These are phyloP conservation scores for Pleurotus djamor DNA, from an alignment of 768 basidiomycete species.

Conservation along the genomic window DNA sequence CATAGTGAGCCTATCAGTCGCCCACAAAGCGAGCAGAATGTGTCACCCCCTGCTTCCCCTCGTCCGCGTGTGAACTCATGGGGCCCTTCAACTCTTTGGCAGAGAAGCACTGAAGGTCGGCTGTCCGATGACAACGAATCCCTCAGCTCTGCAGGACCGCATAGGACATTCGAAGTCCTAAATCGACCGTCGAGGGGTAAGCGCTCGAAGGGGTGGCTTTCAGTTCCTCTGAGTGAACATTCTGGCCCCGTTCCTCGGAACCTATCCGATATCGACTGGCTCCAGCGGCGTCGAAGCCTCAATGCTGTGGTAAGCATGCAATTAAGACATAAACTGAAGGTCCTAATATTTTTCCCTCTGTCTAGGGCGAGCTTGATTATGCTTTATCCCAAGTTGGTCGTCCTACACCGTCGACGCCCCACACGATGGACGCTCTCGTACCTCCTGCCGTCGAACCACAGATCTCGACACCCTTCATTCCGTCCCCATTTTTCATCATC, in stretches of 20 bases:
- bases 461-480: slow-evolving; percentile 24
- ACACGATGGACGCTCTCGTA: slow-evolving; percentile 40
- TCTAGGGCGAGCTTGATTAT: slow-evolving; percentile 75
- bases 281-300: slow-evolving; percentile 69
- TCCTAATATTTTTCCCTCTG: not conserved
- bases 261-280: slow-evolving; percentile 77
- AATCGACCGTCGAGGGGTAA: slow-evolving; percentile 41
- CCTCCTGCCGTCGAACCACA: slow-evolving; percentile 19
- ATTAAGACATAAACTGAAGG: too few species aligned
- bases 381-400: slow-evolving; percentile 56
- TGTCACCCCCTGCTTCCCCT: slow-evolving; percentile 40
- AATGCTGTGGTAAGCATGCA: slow-evolving; percentile 58
- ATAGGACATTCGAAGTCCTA: slow-evolving; percentile 48
- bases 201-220: slow-evolving; percentile 25
- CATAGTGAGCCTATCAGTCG: slow-evolving; percentile 25
- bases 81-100: slow-evolving; percentile 40
- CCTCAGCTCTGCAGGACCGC: slow-evolving; percentile 33
- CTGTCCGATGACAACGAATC: slow-evolving; percentile 45
- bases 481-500: slow-evolving; percentile 30
- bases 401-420: slow-evolving; percentile 46
- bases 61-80: slow-evolving; percentile 48
- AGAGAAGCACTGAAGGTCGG: slow-evolving; percentile 41
- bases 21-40: slow-evolving; percentile 32
- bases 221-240: slow-evolving; percentile 15
- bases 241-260: slow-evolving; percentile 38